These are phyloP conservation scores for Nothopassalora personata DNA, from an alignment of 2,329 filamentous ascomycete genomes.

Conservation along the genomic window DNA sequence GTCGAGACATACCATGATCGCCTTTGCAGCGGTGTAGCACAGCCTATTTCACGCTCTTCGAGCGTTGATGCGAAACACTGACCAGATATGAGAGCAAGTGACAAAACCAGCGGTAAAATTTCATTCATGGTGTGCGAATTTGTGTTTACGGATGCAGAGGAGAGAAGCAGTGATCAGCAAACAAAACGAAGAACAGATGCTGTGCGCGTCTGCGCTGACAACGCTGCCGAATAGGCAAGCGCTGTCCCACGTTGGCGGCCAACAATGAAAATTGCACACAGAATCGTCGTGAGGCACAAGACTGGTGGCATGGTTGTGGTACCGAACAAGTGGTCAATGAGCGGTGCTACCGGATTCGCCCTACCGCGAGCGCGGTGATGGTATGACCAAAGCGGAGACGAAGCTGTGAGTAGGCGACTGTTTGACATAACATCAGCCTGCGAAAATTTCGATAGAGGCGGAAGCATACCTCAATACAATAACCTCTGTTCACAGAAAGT, in stretches of 20 bases:
- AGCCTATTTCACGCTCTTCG: background rate
- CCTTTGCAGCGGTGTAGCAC: conserved; percentile 3
- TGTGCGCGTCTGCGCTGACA: background rate
- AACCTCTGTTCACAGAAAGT: background rate
- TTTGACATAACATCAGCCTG: background rate
- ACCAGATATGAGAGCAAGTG: background rate
- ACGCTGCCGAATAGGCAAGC: background rate
- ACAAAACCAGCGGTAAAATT: background rate
- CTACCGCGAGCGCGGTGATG: background rate
- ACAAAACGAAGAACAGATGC: background rate
- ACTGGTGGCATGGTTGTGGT: background rate
- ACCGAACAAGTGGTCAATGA: background rate
- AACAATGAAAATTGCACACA: background rate
- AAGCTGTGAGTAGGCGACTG: background rate
- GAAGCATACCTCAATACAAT: background rate
- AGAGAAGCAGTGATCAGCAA: background rate
- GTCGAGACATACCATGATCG: conserved; percentile 4
- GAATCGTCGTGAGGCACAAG: background rate
- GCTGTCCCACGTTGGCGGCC: background rate
- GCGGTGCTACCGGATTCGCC: background rate
- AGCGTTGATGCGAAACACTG: background rate
- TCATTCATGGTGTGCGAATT: background rate
- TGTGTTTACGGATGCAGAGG: background rate
- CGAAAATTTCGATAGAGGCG: background rate
- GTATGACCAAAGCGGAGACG: background rate